Evolutionary conservation across 1,284 basidiomycete species (phyloP).

Genomic region (Phlebopus sp.): DNA sequence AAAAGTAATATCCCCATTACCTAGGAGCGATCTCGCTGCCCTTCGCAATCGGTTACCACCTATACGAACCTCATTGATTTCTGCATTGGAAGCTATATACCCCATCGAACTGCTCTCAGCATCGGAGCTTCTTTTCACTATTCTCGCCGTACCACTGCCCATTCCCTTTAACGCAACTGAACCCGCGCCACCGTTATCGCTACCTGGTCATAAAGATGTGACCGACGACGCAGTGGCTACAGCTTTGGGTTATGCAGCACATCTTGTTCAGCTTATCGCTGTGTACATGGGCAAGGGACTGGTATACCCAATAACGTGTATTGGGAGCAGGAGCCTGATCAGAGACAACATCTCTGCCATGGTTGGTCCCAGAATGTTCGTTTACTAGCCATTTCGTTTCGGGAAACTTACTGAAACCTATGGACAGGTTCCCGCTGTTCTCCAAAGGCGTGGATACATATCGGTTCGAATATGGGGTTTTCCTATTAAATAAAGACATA

Average conservation of each 20-base stretch:
- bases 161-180: constrained; percentile 76
- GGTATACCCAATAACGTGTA: constrained; percentile 85
- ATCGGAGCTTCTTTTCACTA: constrained; percentile 80
- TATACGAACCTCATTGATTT: constrained; percentile 67
- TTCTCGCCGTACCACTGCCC: constrained; percentile 80
- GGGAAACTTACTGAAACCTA: constrained; percentile 12
- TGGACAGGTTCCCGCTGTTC: constrained; percentile 85
- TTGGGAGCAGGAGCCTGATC: constrained; percentile 85
- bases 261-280: constrained; percentile 78
- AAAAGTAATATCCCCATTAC: too few relatives aligned
- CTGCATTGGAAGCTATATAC: constrained; percentile 78
- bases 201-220: constrained; percentile 65
- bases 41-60: constrained; percentile 51
- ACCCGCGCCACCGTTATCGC: constrained; percentile 78
- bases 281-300: constrained; percentile 77
- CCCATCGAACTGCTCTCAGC: constrained; percentile 84
- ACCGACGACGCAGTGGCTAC: constrained; percentile 84
- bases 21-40: constrained; percentile 43
- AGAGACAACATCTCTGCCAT: constrained; percentile 90
- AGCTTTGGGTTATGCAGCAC: constrained; percentile 85
- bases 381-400: constrained; percentile 15
- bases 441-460: constrained; percentile 93
- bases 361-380: constrained; percentile 89
- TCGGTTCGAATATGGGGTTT: constrained; percentile 97
- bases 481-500: constrained; percentile 95